Base-by-base conservation (phyloP, 2,329 filamentous ascomycete species). In the Talaromyces sp. region DNA sequence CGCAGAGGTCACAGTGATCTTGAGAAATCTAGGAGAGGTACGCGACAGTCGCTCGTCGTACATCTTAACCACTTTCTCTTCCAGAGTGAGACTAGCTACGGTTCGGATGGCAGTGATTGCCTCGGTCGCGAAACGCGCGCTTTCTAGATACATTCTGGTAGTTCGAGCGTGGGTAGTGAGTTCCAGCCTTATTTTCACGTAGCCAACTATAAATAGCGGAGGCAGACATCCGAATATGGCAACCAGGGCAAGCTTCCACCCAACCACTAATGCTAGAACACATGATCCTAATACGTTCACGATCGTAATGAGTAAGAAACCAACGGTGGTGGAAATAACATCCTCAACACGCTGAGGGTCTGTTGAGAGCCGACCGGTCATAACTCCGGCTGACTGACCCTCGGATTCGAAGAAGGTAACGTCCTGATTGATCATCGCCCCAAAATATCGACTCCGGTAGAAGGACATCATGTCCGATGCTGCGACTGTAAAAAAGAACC, bases 361-460 rank as follows among this genome's bases (percentile, higher is more conserved):
- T 45, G n/a, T 22, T 3, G 43, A 45, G 43, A 45, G 43, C 91
- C 75, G 92, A 89, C 52, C 81, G 63, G 98, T 85, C 11, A 94
- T 96, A 63, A 93, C 93, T 69, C 95, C 94, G 8, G 92, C 89
- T 5, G 90, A 93, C 75, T 98, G 96, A 76, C 94, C 90, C 68
- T 96, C 91, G 52, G 84, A 85, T 76, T 98, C 94, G 71, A 97
- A 98, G 77, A 93, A 98, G 31, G 88, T 83, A 66, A 98, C 93
- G 68, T 98, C 95, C 77, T 98, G 94, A 68, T 93, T 90, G 60
- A 98, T 86, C 81, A 98, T 92, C 25, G 89, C 85, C 39, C 93
- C 86, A 82, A 99, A 97, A 8, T 76, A 15, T 78, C 80, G 27
- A 94, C 45, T 35, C 27, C 58, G 58, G 37, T 61, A 61, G 45